Percentiles rank a stretch among this genome's conserved stretches.
phyloP scores from a whole-genome alignment of 1,284 basidiomycete genomes.

The Coniferiporia weirii region DNA sequence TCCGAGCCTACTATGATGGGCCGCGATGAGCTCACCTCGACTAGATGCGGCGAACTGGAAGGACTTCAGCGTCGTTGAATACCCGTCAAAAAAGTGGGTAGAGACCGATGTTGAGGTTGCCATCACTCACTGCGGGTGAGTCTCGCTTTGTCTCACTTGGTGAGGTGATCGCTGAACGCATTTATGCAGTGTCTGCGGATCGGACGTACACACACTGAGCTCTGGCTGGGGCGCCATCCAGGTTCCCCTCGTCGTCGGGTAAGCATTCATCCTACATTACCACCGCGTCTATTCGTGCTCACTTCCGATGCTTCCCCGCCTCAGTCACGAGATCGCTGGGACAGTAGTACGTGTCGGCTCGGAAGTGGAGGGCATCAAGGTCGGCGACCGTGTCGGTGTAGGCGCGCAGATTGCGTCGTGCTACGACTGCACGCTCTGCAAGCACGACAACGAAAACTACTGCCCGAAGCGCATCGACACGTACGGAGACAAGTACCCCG shows the following conservation, averaged over 20 bases:
- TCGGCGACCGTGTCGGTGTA: constrained; percentile 63
- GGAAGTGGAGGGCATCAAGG: constrained; percentile 51
- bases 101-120: constrained; percentile 37
- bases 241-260: constrained; percentile 27
- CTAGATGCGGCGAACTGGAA: constrained; percentile 28
- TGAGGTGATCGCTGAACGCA: neutral
- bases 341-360: constrained; percentile 47
- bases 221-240: constrained; percentile 29
- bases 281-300: neutral
- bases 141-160: constrained; percentile 12
- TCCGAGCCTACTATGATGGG: too few species aligned
- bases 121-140: constrained; percentile 35
- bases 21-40: too few species aligned
- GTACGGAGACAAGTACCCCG: constrained; percentile 43
- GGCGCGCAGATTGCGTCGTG: constrained; percentile 56
- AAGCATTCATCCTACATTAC: constrained; percentile 17
- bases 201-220: constrained; percentile 33
- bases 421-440: constrained; percentile 49
- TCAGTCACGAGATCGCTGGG: constrained; percentile 57
- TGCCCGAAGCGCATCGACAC: constrained; percentile 32
- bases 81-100: constrained; percentile 30
- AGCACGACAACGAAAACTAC: constrained; percentile 50
- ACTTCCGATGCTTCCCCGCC: neutral
- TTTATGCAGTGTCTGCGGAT: constrained; percentile 22
- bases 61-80: constrained; percentile 38